phyloP scores from a whole-genome alignment of 2,329 filamentous ascomycete genomes.

The Pseudopithomyces chartarum region DNA sequence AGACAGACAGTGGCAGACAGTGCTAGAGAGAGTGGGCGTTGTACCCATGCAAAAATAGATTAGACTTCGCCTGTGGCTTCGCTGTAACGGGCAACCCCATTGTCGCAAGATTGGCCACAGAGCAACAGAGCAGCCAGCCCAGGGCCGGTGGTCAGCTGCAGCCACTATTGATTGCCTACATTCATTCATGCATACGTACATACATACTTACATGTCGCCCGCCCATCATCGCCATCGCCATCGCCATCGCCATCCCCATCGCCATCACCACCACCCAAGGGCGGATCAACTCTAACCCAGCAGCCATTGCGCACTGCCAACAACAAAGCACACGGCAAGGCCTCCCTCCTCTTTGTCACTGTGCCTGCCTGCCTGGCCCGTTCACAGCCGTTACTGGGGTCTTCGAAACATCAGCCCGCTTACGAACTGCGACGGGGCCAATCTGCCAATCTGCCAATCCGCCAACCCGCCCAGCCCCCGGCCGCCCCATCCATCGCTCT shows the following conservation, averaged over 20 bases:
- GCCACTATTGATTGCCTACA: not conserved
- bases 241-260: too few relatives aligned
- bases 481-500: constrained; percentile 7
- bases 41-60: constrained; percentile 19
- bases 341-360: constrained; percentile 6
- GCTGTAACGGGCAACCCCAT: not conserved
- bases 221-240: too few relatives aligned
- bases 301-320: too few relatives aligned
- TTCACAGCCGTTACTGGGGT: constrained; percentile 7
- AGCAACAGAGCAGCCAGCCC: not conserved
- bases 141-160: constrained; percentile 5
- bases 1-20: too few relatives aligned
- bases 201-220: too few relatives aligned
- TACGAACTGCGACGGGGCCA: constrained; percentile 4
- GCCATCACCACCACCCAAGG: not conserved
- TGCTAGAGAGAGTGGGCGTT: not conserved
- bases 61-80: constrained; percentile 10
- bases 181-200: not conserved
- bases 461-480: not conserved
- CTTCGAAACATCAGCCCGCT: constrained; percentile 19
- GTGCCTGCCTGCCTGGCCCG: constrained; percentile 8
- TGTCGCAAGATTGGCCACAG: not conserved
- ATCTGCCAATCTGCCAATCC: not conserved
- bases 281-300: not conserved
- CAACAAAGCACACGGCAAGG: not conserved